Base-by-base conservation (phyloP, 495 filamentous ascomycete species). In the Jackrogersella multiformis region DNA sequence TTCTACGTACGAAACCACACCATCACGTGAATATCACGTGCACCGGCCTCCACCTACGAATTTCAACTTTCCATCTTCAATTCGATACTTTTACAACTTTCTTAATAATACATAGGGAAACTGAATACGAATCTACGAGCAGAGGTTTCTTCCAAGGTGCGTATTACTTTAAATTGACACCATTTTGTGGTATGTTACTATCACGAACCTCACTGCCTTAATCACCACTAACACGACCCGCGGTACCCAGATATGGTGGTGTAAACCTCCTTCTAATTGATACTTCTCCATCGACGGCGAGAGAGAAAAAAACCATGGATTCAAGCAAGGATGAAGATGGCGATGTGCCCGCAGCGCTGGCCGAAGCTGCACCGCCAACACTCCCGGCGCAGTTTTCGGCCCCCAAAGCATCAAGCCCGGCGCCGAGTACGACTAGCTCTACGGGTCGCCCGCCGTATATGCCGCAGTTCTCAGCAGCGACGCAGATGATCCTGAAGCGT, bases 401-500 rank as follows among this genome's bases (percentile, higher is more conserved):
- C 52, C 58, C 41, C 49, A 48, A 24, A 41, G 59, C 56, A 39
- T 20, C 72, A 44, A 74, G 70, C 36, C 64, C 61, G 0, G 61
- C 52, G 8, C 62, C 71, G 24, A 60, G 70, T 24, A 49, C 65
- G 9, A 56, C 70, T 1, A 62, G 56, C 38, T 68, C 72, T 2
- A 24, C 75, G 2, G 66, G 62, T n/a, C 75, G 71, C 13, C 76
- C 72, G 12, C 70, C 74, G 20, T 83, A 83, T 62, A 69, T 81
- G 20, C 83, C 83, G 0, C 82, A 85, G 59, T 86, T 87, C 69
- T 81, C 79, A 5, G 80, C 81, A 6, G 75, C 84, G 0, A 87
- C 85, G 0, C 81, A 86, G 61, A 78, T 87, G 80, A 87, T 88
- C 13, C 78, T 88, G 9, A 82, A 83, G 53, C 75, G 84, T 15